Percentiles rank a stretch among this genome's conserved stretches.
Conservation (phyloP, 2,329 filamentous ascomycete species). For the Tothia fuscella region DNA sequence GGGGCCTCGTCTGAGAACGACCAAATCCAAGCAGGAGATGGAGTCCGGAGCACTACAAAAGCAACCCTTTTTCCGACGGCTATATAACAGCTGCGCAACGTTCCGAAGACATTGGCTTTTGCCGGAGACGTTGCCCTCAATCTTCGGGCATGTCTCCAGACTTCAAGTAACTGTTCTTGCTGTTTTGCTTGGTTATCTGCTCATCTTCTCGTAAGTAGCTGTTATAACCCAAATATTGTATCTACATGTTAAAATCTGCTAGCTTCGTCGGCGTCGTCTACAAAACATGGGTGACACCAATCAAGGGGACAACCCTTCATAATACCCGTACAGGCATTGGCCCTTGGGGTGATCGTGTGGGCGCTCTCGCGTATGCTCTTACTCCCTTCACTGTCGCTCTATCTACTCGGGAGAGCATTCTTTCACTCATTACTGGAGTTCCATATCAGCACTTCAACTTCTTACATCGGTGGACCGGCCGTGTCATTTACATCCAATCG, state of each 20-base stretch:
- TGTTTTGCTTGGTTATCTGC: slow-evolving; percentile 48
- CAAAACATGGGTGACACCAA: slow-evolving; percentile 56
- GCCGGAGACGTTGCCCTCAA: slow-evolving; percentile 41
- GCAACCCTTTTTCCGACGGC: slow-evolving; percentile 17
- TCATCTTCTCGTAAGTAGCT: slow-evolving; percentile 45
- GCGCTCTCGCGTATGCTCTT: slow-evolving; percentile 59
- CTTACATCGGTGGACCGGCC: slow-evolving; percentile 63
- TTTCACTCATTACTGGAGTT: slow-evolving; percentile 58
- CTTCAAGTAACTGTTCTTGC: slow-evolving; percentile 53
- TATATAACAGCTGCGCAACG: slow-evolving; percentile 28
- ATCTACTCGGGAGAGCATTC: slow-evolving; percentile 55
- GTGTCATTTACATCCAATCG: slow-evolving; percentile 58
- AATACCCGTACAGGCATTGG: slow-evolving; percentile 57
- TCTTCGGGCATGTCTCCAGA: slow-evolving; percentile 58
- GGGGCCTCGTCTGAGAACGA: slow-evolving; percentile 15
- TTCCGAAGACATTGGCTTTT: slow-evolving; percentile 43
- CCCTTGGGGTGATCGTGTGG: slow-evolving; percentile 56
- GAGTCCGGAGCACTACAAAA: slow-evolving; percentile 16
- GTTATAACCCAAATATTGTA: background rate
- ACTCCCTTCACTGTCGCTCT: slow-evolving; percentile 59
- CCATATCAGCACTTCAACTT: slow-evolving; percentile 69
- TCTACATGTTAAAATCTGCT: slow-evolving; percentile 7
- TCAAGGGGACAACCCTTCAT: slow-evolving; percentile 44
- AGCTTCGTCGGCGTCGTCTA: slow-evolving; percentile 54
- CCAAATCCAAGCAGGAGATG: slow-evolving; percentile 15